Conservation (phyloP, 768 basidiomycete genomes). For the Favolaschia claudopus region DNA sequence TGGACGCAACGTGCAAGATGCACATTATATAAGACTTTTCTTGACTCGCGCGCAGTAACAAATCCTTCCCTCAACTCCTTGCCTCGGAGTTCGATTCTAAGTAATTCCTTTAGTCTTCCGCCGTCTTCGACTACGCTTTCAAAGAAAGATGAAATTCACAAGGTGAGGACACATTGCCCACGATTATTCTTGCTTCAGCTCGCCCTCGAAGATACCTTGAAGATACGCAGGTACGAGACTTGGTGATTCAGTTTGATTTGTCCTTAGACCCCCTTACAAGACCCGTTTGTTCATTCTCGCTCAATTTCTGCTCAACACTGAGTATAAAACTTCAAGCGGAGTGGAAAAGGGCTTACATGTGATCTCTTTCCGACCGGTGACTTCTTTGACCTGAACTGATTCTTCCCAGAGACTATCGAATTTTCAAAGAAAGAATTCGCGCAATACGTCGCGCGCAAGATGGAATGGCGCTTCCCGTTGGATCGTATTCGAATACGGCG, state of each 20-base stretch:
- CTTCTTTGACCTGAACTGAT: background rate
- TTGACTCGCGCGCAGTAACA: background rate
- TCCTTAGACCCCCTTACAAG: too few species aligned
- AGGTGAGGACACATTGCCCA: slow-evolving; percentile 44
- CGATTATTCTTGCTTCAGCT: background rate
- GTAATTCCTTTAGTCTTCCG: background rate
- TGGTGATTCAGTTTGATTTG: background rate
- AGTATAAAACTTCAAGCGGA: too few species aligned
- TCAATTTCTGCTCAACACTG: too few species aligned
- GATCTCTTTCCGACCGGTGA: slow-evolving; percentile 22
- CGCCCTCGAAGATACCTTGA: slow-evolving; percentile 61
- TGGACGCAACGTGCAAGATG: slow-evolving; percentile 18
- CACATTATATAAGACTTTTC: background rate
- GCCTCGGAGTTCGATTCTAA: too few species aligned
- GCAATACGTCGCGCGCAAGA: slow-evolving; percentile 19
- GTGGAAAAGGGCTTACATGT: slow-evolving; percentile 61
- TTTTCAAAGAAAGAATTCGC: slow-evolving; percentile 24
- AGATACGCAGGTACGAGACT: slow-evolving; percentile 64
- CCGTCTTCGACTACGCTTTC: background rate
- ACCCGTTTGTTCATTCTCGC: too few species aligned
- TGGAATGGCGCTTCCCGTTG: slow-evolving; percentile 3
- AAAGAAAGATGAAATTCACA: slow-evolving; percentile 64
- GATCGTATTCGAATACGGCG: slow-evolving; percentile 22
- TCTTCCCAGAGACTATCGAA: slow-evolving; percentile 67
- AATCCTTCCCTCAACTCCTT: background rate